phyloP scores from a whole-genome alignment of 495 filamentous ascomycete species.

The Neurospora hispaniola region DNA sequence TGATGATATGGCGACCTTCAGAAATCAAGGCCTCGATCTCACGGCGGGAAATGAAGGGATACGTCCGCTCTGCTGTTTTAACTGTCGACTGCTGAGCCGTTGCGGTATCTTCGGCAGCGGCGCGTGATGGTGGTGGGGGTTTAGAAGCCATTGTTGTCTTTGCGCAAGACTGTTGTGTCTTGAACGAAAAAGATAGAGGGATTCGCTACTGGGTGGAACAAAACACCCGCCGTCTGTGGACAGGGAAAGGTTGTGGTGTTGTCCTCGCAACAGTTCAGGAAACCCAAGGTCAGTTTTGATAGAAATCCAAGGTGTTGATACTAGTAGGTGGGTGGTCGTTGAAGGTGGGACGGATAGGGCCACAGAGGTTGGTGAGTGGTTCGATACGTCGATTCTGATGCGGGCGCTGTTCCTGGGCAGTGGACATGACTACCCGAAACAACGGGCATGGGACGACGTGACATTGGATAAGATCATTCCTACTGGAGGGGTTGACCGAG shows the following conservation, averaged over 20 bases:
- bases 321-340: not conserved
- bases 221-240: not conserved
- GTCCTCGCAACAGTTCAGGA: not conserved
- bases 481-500: not conserved
- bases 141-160: not conserved
- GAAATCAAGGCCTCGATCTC: slow-evolving; percentile 84
- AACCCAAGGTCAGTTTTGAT: not conserved
- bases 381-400: not conserved
- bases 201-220: not conserved
- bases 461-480: not conserved
- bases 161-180: not conserved
- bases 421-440: not conserved
- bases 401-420: not conserved
- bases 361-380: not conserved
- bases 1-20: slow-evolving; percentile 70
- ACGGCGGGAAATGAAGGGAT: slow-evolving; percentile 49
- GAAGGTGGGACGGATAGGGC: not conserved
- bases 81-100: not conserved
- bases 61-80: slow-evolving; percentile 24
- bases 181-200: not conserved
- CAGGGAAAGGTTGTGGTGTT: not conserved
- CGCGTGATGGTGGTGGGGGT: not conserved
- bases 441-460: not conserved
- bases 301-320: not conserved
- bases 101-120: not conserved